Percentiles rank a stretch among this genome's conserved stretches.
Conservation (phyloP, 805 yeast genomes). For the Clavispora carvajalis region DNA sequence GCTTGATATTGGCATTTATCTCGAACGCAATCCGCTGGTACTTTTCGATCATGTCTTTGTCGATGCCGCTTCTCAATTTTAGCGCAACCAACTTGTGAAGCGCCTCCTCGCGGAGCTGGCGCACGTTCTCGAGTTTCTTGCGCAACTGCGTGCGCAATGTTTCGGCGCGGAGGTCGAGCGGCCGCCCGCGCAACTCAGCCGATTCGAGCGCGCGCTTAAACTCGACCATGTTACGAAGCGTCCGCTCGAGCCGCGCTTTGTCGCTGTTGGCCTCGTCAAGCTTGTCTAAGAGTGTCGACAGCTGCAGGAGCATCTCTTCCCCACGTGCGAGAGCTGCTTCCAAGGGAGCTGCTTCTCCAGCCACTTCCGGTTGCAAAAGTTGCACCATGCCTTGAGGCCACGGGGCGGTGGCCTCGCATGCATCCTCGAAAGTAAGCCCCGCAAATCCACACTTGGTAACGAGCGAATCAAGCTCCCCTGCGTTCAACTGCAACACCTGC, state of each 20-base stretch:
- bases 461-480: conserved; percentile 7
- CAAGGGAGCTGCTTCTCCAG: conserved; percentile 1
- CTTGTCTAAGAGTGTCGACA: conserved; percentile 7
- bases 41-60: conserved; percentile 17
- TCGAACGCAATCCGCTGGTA: conserved; percentile 26
- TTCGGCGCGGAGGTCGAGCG: conserved; percentile 28
- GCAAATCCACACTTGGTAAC: conserved; percentile 8
- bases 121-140: conserved; percentile 20
- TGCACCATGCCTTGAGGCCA: conserved; percentile 15
- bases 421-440: background rate
- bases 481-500: conserved; percentile 18
- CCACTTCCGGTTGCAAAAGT: conserved; percentile 6
- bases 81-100: conserved; percentile 27
- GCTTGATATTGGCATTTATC: conserved; percentile 17
- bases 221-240: conserved; percentile 22
- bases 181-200: conserved; percentile 16
- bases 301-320: background rate
- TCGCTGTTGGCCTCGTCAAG: conserved; percentile 12
- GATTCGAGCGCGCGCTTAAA: conserved; percentile 11
- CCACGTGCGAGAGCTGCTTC: conserved; percentile 1
- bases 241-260: conserved; percentile 20
- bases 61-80: conserved; percentile 20
- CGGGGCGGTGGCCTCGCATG: conserved; percentile 2
- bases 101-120: conserved; percentile 20
- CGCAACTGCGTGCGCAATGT: conserved; percentile 22